These are phyloP conservation scores for Royoungia palumana DNA, from an alignment of 768 basidiomycete genomes.

Conservation along the genomic window DNA sequence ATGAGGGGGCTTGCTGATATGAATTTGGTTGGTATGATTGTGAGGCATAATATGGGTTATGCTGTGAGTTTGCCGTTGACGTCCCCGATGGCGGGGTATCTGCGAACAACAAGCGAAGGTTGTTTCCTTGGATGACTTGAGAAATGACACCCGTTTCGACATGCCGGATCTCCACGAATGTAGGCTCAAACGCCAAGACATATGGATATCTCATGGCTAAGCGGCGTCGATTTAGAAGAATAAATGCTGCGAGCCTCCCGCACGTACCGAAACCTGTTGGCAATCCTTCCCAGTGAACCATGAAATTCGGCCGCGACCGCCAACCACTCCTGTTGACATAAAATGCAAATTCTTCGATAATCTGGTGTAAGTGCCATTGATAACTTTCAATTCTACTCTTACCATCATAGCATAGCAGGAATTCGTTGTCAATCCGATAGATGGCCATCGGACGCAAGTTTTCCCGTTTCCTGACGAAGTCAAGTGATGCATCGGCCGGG, in stretches of 20 bases:
- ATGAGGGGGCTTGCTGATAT: conserved; percentile 30
- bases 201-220: conserved; percentile 94
- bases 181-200: conserved; percentile 93
- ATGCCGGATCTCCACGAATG: conserved; percentile 94
- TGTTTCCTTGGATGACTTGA: conserved; percentile 93
- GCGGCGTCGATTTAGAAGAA: conserved; percentile 8
- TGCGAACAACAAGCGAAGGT: conserved; percentile 86
- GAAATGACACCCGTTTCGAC: conserved; percentile 89
- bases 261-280: conserved; percentile 91
- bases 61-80: conserved; percentile 45
- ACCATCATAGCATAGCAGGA: conserved; percentile 98
- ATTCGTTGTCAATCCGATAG: conserved; percentile 94
- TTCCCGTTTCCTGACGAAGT: conserved; percentile 90
- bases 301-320: conserved; percentile 85
- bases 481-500: conserved; percentile 84
- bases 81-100: conserved; percentile 87
- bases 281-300: conserved; percentile 94
- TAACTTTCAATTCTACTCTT: conserved; percentile 25
- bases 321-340: conserved; percentile 97
- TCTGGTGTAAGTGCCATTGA: conserved; percentile 6
- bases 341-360: conserved; percentile 85
- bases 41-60: conserved; percentile 33
- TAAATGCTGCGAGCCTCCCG: not conserved
- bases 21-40: conserved; percentile 30
- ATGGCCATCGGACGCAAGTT: conserved; percentile 93